Evolutionary conservation across 495 filamentous ascomycete genomes (phyloP), one percentile per base, ranked within the genome.

Genomic region (Hypomontagnella submonticulosa): DNA sequence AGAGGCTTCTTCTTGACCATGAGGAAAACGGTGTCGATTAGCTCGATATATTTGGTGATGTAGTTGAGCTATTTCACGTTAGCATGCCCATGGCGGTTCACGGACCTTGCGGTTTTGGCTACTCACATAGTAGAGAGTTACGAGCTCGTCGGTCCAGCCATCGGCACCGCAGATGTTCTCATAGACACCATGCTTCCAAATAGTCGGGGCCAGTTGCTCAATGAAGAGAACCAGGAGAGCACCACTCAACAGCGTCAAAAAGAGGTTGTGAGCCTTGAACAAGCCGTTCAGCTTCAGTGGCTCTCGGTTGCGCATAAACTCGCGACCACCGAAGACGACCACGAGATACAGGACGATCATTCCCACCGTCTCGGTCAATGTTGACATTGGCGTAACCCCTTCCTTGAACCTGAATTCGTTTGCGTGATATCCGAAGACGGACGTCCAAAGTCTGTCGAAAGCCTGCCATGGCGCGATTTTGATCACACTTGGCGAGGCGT

Each of bases 391-490:
- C 36, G 87, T 91, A 43, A 77, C 71, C 54, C 85, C 86, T 10
- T 84, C 78, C 63, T 79, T 75, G 79, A 92, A 91, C 34, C 78
- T 76, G 73, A 91, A 90, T 51, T 90, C 85, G 52, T 89, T 82
- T 36, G 90, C 85, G 52, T 84, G 82, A 73, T 88, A 90, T 66
- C 93, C 93, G 66, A 82, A 83, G 53, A 90, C 83, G 37, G 80
- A 73, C 72, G 86, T 85, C 77, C 88, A 97, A 63, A 82, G 84
- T 79, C 90, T 86, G 79, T 90, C 88, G 85, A 97, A 98, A 75
- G 94, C 84, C 59, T 93, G 92, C 94, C 94, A 98, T 78, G 97
- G 81, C 54, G 92, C 80, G 61, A 97, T 82, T 75, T 91, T 92
- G 75, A 97, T 70, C 51, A 66, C 62, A 53, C 67, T 47, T 4